Evolutionary conservation across 352 stramenopile species (phyloP), one percentile per base, ranked within the genome.

Genomic region (Blastocystis hominis): DNA sequence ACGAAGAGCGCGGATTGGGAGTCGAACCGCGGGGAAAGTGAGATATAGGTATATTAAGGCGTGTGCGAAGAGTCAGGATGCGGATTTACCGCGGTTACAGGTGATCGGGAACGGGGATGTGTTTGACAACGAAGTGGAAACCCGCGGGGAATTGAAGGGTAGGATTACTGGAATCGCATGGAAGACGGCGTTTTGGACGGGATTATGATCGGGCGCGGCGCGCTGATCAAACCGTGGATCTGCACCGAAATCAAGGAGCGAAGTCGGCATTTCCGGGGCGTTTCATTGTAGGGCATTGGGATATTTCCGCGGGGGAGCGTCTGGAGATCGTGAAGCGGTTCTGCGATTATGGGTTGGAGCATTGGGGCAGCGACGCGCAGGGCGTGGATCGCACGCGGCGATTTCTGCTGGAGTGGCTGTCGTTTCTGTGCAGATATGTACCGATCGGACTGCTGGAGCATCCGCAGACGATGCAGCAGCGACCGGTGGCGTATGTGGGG

Each of bases 221-320:
- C 96, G 5, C 92, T 99, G 17, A 98, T 98, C 90, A 99, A 99
- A 91, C 97, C 97, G 38, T 99, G 97, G 97, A 91, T 99, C 53
- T 95, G 94, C 3, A 98, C 92, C 0, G 97, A 99, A 90, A 98
- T 99, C 84, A 99, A 99, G 90, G 96, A 98, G 90, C 91, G 94
- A 42, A 91, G 95, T 34, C 15, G 1, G 36, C 34, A 54, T 10
- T 30, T 40, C 44, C 4, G 10, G 3, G 0, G 17, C n/a, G 2
- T 30, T 77, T 10, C 53, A 30, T 56, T 13, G 20, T 3, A 86
- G 76, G 76, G 6, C 10, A 59, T 42, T 86, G 76, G 76, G 76
- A 86, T 36, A 86, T 86, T 61, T 70, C 47, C 10, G 76, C 96
- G 3, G 93, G 92, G 0, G 96, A 99, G 88, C 91, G 97, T 3